Evolutionary conservation across 768 basidiomycete genomes (phyloP), one percentile per base, ranked within the genome.

Genomic region (Panaeolus cyanescens): DNA sequence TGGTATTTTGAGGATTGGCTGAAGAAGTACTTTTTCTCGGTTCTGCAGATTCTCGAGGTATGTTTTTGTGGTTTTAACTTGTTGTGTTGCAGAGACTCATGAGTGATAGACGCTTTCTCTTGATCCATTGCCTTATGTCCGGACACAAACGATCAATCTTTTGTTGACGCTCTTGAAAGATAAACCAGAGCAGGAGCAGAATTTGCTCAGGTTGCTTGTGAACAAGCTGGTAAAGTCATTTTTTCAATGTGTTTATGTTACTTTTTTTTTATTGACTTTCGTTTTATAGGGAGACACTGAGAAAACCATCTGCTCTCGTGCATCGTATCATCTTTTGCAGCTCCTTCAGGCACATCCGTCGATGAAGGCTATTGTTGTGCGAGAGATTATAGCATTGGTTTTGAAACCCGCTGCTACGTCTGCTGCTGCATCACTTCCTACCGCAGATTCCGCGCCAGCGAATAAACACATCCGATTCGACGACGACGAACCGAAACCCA

Each of bases 1-100:
- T 99, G 92, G 89, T 90, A 90, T 62, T 99, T 97, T 72, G 97
- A 99, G 73, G 96, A 99, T 68, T 98, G 94, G 92, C 72, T 98
- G 55, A 99, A 99, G 76, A 95, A 95, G 65, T 99, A 90, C 73
- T 98, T 97, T 77, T 99, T 96, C 76, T 88, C 89, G 2, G 74
- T 97, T 36, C 83, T 99, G 3, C 93, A 96, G 71, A 86, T 92
- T 36, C 85, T 98, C 17, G 96, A 99, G 84, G 93, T 91, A 39
- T 42, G 79, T 68, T 55, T n/a, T 56, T 58, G 19, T 10, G 33
- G 12, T 33, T n/a, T 5, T 56, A 25, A 9, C 4, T 59, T 20
- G 17, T 45, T 17, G n/a, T 32, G 20, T 32, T 31, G 4, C 17
- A 19, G 28, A 7, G 53, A n/a, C n/a, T 54, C n/a, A 37, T 28